These are phyloP conservation scores for Lactarius trivialis DNA, from an alignment of 768 basidiomycete species.

Conservation along the genomic window DNA sequence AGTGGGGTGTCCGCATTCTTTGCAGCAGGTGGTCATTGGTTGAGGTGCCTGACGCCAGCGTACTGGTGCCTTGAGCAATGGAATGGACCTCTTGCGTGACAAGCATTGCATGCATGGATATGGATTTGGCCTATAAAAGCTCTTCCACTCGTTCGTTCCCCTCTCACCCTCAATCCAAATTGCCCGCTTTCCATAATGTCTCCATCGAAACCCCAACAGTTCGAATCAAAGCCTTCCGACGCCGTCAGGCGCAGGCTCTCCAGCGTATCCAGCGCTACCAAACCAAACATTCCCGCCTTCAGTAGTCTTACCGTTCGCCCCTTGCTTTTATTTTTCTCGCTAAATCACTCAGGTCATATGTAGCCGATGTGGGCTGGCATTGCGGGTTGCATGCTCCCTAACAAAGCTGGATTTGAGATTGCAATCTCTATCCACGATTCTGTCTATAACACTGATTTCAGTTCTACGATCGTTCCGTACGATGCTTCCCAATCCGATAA, in stretches of 20 bases:
- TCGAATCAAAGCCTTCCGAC: constrained; percentile 58
- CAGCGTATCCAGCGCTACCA: constrained; percentile 41
- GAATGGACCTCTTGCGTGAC: too few species aligned
- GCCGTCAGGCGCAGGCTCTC: constrained; percentile 66
- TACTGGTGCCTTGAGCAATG: not conserved
- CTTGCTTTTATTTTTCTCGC: constrained; percentile 19
- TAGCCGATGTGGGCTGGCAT: constrained; percentile 89
- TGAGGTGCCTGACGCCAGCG: not conserved
- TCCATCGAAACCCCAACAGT: constrained; percentile 32
- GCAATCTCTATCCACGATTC: constrained; percentile 80
- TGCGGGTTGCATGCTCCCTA: constrained; percentile 54
- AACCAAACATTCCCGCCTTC: constrained; percentile 50
- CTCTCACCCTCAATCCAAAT: constrained; percentile 36
- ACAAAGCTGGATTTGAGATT: constrained; percentile 58
- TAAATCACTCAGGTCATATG: constrained; percentile 22
- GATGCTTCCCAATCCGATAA: constrained; percentile 43
- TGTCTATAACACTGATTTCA: constrained; percentile 76
- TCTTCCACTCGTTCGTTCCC: constrained; percentile 13
- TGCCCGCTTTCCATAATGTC: constrained; percentile 5
- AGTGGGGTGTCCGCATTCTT: constrained; percentile 18
- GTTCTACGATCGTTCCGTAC: constrained; percentile 52
- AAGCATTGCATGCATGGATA: too few species aligned
- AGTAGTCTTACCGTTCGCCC: constrained; percentile 59
- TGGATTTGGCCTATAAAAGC: constrained; percentile 1
- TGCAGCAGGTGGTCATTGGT: constrained; percentile 15